Evolutionary conservation across 164 flowering plant species (phyloP).

Genomic region (Tetracentron sinense): DNA sequence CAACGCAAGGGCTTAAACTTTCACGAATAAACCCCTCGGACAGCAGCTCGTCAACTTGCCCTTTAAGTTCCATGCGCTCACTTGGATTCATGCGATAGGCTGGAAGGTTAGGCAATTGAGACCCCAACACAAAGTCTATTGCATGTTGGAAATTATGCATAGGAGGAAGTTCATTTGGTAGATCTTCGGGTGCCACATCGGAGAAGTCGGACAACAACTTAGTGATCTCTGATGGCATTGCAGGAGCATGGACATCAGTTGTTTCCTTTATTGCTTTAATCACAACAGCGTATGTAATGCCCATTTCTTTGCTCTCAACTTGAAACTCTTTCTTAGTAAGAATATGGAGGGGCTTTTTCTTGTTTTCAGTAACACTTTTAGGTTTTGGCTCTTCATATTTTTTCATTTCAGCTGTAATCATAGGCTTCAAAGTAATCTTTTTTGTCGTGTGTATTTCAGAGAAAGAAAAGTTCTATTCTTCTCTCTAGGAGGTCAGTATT

Average conservation of each 20-base stretch:
- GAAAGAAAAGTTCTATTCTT: too few relatives aligned
- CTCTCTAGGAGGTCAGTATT: too few relatives aligned
- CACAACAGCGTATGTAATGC: neutral
- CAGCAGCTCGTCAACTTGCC: neutral
- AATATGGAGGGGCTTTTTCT: neutral
- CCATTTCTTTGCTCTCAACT: neutral
- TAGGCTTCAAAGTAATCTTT: neutral
- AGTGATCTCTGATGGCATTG: neutral
- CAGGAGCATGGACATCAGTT: neutral
- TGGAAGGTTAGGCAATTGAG: constrained; percentile 3
- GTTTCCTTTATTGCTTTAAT: neutral
- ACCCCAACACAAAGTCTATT: neutral
- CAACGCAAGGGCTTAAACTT: neutral
- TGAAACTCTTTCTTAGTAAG: neutral
- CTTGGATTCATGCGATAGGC: neutral
- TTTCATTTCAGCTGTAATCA: neutral
- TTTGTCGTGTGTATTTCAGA: too few relatives aligned
- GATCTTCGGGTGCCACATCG: constrained; percentile 1
- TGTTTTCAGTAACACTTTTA: neutral
- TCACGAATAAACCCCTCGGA: neutral
- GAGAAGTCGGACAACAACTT: constrained; percentile 1
- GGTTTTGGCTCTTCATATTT: neutral
- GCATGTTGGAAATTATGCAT: neutral
- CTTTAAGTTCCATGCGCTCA: neutral
- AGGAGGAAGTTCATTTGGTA: constrained; percentile 1